A percentile compares a stretch with the other conserved stretches of the same genome.
Evolutionary conservation across 768 basidiomycete species (phyloP).

Genomic region (Grammothele lineata): DNA sequence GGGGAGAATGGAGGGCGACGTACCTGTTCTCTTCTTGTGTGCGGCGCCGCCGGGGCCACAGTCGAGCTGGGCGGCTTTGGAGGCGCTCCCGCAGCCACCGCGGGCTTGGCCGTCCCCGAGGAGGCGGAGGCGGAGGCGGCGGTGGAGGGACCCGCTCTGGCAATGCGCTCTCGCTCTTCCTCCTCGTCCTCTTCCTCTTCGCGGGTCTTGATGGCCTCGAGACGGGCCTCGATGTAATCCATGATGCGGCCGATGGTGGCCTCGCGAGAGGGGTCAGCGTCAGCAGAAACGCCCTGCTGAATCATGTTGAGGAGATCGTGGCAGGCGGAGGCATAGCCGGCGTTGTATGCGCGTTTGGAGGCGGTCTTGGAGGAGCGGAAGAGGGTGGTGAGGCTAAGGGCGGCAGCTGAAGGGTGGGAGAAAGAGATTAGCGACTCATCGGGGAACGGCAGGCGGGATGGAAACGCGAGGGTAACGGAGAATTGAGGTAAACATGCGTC

Average conservation of each 20-base stretch:
- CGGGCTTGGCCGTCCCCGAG: too few species aligned
- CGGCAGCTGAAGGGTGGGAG: conserved; percentile 52
- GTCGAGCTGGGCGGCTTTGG: conserved; percentile 10
- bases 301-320: conserved; percentile 79
- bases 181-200: conserved; percentile 85
- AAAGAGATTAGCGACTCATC: conserved; percentile 3
- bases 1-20: neutral
- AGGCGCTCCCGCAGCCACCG: neutral
- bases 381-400: conserved; percentile 78
- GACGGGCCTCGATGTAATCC: conserved; percentile 81
- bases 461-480: neutral
- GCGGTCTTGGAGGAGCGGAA: conserved; percentile 76
- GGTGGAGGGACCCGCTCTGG: conserved; percentile 19
- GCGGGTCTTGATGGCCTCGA: conserved; percentile 68
- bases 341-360: conserved; percentile 76
- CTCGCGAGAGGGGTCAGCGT: conserved; percentile 44
- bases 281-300: conserved; percentile 74
- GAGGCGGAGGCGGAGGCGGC: too few species aligned
- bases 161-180: conserved; percentile 62
- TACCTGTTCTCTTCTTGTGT: conserved; percentile 6
- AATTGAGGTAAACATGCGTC: too few species aligned
- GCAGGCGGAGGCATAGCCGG: conserved; percentile 76
- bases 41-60: neutral
- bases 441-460: neutral
- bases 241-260: conserved; percentile 77